phyloP scores from a whole-genome alignment of 1,284 basidiomycete species.

The Pyrrhoderma lamaoense region DNA sequence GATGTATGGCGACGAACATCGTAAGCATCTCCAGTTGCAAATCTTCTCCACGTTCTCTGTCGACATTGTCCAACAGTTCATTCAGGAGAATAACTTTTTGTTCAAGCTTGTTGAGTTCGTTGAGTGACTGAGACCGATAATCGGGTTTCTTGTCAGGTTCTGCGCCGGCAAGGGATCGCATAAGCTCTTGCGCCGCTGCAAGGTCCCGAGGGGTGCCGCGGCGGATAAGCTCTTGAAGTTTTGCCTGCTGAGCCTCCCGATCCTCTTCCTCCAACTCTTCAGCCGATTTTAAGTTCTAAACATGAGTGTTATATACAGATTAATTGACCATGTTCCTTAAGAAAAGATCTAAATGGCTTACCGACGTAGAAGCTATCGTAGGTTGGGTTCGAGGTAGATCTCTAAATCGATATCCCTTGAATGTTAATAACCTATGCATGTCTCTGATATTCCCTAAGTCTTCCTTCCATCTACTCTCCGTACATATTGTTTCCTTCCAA shows the following conservation, averaged over 20 bases:
- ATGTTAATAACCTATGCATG: slow-evolving; percentile 92
- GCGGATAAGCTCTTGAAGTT: slow-evolving; percentile 96
- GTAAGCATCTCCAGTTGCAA: slow-evolving; percentile 89
- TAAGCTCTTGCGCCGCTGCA: slow-evolving; percentile 93
- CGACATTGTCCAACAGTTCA: slow-evolving; percentile 95
- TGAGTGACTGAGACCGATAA: slow-evolving; percentile 83
- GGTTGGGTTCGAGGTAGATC: slow-evolving; percentile 44
- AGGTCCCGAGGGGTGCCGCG: slow-evolving; percentile 94
- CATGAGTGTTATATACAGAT: background rate
- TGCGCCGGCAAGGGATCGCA: slow-evolving; percentile 94
- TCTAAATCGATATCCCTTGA: slow-evolving; percentile 95
- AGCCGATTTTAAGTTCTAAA: slow-evolving; percentile 84
- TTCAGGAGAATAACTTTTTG: slow-evolving; percentile 90
- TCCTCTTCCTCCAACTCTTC: slow-evolving; percentile 97
- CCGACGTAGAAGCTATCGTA: slow-evolving; percentile 41
- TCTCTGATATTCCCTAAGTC: slow-evolving; percentile 96
- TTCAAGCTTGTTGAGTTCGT: slow-evolving; percentile 92
- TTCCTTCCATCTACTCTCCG: slow-evolving; percentile 88
- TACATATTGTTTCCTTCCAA: slow-evolving; percentile 95
- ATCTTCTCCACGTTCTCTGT: slow-evolving; percentile 59
- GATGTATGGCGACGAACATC: slow-evolving; percentile 48
- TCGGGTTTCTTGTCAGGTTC: slow-evolving; percentile 93
- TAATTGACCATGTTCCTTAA: background rate
- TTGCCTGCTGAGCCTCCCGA: slow-evolving; percentile 89
- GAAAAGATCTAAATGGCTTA: slow-evolving; percentile 28